Base-by-base conservation (phyloP, 352 stramenopile species). In the Phytophthora fragariaefolia region DNA sequence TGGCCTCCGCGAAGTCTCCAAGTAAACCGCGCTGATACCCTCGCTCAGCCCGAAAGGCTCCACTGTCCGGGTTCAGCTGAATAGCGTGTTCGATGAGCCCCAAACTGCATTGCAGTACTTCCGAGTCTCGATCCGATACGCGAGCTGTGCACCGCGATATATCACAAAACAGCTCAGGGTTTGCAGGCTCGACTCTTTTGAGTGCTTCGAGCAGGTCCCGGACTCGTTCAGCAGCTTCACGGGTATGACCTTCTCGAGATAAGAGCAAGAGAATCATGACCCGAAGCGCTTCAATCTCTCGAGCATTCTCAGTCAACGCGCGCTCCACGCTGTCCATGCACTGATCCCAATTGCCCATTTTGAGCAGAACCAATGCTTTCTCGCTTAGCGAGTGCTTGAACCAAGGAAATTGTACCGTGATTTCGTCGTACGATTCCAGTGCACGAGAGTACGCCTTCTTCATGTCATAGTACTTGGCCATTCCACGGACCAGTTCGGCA, bases 291-390 rank as follows among this genome's bases (percentile, higher is more conserved):
- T 93, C 87, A 26, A 96, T 80, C 49, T 95, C 88, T 3, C 68
- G 74, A 23, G 81, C 26, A 48, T 93, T 91, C 30, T 91, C 79
- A 13, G 63, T 70, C 15, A 96, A 62, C 8, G 85, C 83, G 7
- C 87, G 79, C 64, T 94, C 86, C 22, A 90, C 78, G 32, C 78
- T 88, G 66, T 96, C 89, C 55, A 93, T 72, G 38, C 85, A 92
- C 62, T 93, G 80, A 45, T 97, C 89, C 89, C 89, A 97, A 20
- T 82, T 89, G 47, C 84, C 79, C 84, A 94, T 94, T 49, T 94
- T 92, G 32, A 95, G 71, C 56, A 96, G 45, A 4, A 95, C 73
- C 30, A 93, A 67, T 12, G 87, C 89, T 42, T 96, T 96, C 57
- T 95, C 87, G 46, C 75, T 87, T 52, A 96, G 66, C 18, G 82